A percentile compares a stretch with the other conserved stretches of the same genome.
Evolutionary conservation across 2,329 filamentous ascomycete genomes (phyloP).

Genomic region (Sporothrix inflata): DNA sequence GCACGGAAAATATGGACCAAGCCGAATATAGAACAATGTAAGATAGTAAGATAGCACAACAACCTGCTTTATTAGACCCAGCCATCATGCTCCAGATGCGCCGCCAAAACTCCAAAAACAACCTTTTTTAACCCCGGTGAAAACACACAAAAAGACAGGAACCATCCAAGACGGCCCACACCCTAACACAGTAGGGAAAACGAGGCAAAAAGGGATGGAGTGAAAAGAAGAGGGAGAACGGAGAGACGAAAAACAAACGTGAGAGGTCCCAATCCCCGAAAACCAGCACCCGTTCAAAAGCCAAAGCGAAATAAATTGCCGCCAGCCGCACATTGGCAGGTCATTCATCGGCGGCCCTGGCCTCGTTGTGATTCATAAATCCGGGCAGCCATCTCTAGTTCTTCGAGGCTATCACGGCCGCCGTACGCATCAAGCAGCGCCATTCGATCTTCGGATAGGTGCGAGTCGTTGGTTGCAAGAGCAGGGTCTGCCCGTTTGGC

Average conservation of each 20-base stretch:
- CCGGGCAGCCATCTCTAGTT: conserved; percentile 39
- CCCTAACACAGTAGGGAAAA: background rate
- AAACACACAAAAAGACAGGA: background rate
- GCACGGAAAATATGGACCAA: too few species aligned
- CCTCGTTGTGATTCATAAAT: conserved; percentile 39
- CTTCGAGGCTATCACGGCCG: conserved; percentile 39
- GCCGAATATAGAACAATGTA: too few species aligned
- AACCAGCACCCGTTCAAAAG: background rate
- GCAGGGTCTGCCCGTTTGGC: conserved; percentile 22
- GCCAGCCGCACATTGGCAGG: background rate
- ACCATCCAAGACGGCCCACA: background rate
- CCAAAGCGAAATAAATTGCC: background rate
- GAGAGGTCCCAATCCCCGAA: background rate
- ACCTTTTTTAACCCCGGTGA: background rate
- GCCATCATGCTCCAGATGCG: background rate
- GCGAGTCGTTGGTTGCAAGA: conserved; percentile 22
- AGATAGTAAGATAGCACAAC: too few species aligned
- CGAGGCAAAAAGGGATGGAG: background rate
- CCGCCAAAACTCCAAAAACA: background rate
- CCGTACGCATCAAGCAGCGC: conserved; percentile 41
- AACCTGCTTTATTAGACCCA: background rate
- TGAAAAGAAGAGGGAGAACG: background rate
- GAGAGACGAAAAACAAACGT: background rate
- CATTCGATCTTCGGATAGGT: conserved; percentile 17
- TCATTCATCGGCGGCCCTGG: conserved; percentile 19